A percentile compares a stretch with the other conserved stretches of the same genome.
Conservation (phyloP, 148 eudicot genomes). For the Linanthus parryae region DNA sequence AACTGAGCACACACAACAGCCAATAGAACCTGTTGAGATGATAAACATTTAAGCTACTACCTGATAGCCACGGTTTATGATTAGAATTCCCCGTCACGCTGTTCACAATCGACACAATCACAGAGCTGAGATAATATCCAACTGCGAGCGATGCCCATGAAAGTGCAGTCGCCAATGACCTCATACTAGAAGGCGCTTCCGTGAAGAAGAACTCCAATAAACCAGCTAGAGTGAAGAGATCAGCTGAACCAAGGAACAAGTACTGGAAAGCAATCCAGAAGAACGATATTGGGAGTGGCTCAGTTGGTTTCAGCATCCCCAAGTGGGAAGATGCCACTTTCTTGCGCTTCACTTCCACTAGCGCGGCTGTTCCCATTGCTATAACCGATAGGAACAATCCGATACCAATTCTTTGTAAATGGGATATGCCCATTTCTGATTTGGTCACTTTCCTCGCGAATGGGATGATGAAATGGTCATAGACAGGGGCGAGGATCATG, state of each 20-base stretch:
- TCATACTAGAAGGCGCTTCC: slow-evolving; percentile 64
- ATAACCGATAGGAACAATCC: slow-evolving; percentile 50
- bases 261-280: slow-evolving; percentile 75
- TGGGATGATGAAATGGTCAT: slow-evolving; percentile 60
- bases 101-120: slow-evolving; percentile 49
- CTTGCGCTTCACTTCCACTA: slow-evolving; percentile 61
- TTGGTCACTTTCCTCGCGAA: slow-evolving; percentile 53
- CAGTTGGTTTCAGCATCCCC: slow-evolving; percentile 15
- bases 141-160: slow-evolving; percentile 66
- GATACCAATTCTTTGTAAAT: slow-evolving; percentile 61
- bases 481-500: slow-evolving; percentile 66
- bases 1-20: slow-evolving; percentile 53
- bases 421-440: slow-evolving; percentile 67
- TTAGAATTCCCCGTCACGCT: slow-evolving; percentile 24
- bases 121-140: slow-evolving; percentile 67
- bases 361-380: slow-evolving; percentile 70
- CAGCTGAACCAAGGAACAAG: slow-evolving; percentile 65
- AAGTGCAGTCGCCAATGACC: slow-evolving; percentile 66
- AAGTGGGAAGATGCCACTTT: slow-evolving; percentile 24
- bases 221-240: slow-evolving; percentile 68
- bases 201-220: slow-evolving; percentile 74
- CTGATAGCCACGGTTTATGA: slow-evolving; percentile 47
- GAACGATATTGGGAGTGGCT: slow-evolving; percentile 50
- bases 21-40: slow-evolving; percentile 63
- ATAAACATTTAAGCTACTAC: slow-evolving; percentile 43